phyloP scores from a whole-genome alignment of 2,329 filamentous ascomycete species.

The Xylaria sp. region DNA sequence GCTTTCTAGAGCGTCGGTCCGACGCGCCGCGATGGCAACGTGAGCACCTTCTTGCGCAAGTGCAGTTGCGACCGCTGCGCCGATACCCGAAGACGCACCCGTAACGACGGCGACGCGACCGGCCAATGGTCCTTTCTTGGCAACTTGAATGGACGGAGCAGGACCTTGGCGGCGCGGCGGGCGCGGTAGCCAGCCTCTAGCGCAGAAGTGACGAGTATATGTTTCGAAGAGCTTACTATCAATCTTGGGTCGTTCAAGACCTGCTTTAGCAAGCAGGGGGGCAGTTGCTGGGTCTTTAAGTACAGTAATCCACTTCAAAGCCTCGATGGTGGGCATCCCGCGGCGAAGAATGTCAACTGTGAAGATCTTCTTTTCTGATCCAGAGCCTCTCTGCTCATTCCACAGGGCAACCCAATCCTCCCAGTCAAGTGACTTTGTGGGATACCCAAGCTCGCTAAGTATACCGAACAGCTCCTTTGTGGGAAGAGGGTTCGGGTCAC shows the following conservation, averaged over 20 bases:
- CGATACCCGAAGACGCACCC: conserved; percentile 82
- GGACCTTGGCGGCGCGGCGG: conserved; percentile 64
- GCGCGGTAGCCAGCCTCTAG: conserved; percentile 77
- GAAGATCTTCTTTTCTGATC: conserved; percentile 75
- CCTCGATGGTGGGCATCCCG: conserved; percentile 81
- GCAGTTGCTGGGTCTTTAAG: conserved; percentile 77
- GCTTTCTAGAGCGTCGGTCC: conserved; percentile 73
- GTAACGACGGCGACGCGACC: conserved; percentile 81
- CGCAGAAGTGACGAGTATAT: conserved; percentile 83
- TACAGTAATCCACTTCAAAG: conserved; percentile 76
- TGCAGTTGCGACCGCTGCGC: conserved; percentile 76
- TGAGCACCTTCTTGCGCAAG: conserved; percentile 78
- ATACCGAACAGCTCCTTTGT: conserved; percentile 73
- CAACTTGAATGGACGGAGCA: conserved; percentile 42
- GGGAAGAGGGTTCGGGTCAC: conserved; percentile 76
- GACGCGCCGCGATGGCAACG: conserved; percentile 77
- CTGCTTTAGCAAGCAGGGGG: conserved; percentile 63
- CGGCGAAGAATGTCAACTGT: conserved; percentile 83
- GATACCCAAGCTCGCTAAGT: conserved; percentile 75
- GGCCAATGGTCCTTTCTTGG: conserved; percentile 68
- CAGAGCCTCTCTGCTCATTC: conserved; percentile 74
- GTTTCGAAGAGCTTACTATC: conserved; percentile 77
- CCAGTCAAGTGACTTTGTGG: conserved; percentile 73
- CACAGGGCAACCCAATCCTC: conserved; percentile 80
- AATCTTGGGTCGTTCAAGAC: conserved; percentile 74